A percentile compares a stretch with the other conserved stretches of the same genome.
Evolutionary conservation across 805 yeast genomes (phyloP).

Genomic region (Lipomyces spencermartinsiae): DNA sequence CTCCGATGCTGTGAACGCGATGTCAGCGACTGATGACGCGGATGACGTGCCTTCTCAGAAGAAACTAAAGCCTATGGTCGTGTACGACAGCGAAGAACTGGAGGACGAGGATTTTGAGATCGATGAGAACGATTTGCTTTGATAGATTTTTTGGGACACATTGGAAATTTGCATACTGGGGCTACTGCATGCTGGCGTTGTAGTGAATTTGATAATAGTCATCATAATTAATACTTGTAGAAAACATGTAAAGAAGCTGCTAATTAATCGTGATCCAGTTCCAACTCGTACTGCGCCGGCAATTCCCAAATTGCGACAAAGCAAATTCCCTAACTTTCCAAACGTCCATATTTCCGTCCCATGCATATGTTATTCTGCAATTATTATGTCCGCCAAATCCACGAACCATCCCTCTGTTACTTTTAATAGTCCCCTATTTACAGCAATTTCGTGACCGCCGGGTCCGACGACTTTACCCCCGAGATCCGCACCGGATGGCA

Average conservation of each 20-base stretch:
- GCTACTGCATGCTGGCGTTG: background rate
- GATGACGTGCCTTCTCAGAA: background rate
- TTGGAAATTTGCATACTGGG: background rate
- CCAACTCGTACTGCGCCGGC: background rate
- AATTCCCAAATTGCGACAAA: background rate
- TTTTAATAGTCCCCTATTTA: constrained; percentile 3
- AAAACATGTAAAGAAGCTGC: background rate
- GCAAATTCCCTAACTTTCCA: background rate
- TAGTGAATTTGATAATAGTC: background rate
- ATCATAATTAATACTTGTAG: background rate
- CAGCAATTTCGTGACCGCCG: constrained; percentile 20
- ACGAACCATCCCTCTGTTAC: constrained; percentile 10
- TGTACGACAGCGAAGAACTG: background rate
- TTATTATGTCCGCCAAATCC: constrained; percentile 19
- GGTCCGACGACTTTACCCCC: constrained; percentile 23
- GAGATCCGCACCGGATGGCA: constrained; percentile 28
- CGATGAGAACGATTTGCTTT: background rate
- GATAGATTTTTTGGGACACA: background rate
- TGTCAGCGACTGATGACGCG: background rate
- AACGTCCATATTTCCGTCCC: background rate
- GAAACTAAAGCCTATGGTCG: background rate
- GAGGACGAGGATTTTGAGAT: background rate
- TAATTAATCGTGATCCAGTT: background rate
- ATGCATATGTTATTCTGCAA: constrained; percentile 15
- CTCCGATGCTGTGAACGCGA: background rate